A percentile compares a stretch with the other conserved stretches of the same genome.
Conservation (phyloP, 371 early-diverging fungal species). For the Chytridiales sp. region DNA sequence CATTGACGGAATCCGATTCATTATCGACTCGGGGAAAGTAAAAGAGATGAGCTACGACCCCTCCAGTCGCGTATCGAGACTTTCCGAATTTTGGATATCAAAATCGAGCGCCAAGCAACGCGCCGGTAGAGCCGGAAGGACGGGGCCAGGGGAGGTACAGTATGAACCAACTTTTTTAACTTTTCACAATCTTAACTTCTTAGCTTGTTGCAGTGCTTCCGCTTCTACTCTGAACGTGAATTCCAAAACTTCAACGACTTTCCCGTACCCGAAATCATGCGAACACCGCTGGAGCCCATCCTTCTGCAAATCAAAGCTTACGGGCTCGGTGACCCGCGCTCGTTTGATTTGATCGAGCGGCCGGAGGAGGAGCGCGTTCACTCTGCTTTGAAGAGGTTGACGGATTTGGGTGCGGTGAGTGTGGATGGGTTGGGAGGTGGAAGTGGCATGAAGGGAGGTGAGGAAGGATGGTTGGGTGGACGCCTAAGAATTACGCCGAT, state of each 20-base stretch:
- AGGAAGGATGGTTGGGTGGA: not conserved
- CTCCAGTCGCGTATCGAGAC: constrained; percentile 34
- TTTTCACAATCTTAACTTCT: constrained; percentile 5
- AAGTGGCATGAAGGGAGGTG: not conserved
- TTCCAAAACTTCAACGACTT: constrained; percentile 81
- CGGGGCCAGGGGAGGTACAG: constrained; percentile 47
- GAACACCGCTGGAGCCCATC: constrained; percentile 82
- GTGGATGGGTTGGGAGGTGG: constrained; percentile 1
- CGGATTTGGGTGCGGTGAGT: constrained; percentile 4
- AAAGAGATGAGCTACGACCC: constrained; percentile 67
- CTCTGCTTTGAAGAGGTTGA: constrained; percentile 7
- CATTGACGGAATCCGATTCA: constrained; percentile 71
- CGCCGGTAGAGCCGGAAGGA: constrained; percentile 96
- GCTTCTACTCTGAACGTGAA: constrained; percentile 90
- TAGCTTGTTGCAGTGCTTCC: constrained; percentile 72
- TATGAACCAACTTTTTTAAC: not conserved
- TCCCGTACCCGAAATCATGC: constrained; percentile 88
- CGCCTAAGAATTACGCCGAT: constrained; percentile 43
- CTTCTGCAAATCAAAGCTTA: constrained; percentile 83
- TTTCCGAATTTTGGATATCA: constrained; percentile 65
- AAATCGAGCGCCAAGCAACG: constrained; percentile 96
- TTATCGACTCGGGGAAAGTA: constrained; percentile 72
- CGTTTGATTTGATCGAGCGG: constrained; percentile 82
- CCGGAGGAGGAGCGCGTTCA: constrained; percentile 30
- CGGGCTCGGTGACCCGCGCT: constrained; percentile 80